Conservation (phyloP, 2,329 filamentous ascomycete species). For the Aspergillus sp. region DNA sequence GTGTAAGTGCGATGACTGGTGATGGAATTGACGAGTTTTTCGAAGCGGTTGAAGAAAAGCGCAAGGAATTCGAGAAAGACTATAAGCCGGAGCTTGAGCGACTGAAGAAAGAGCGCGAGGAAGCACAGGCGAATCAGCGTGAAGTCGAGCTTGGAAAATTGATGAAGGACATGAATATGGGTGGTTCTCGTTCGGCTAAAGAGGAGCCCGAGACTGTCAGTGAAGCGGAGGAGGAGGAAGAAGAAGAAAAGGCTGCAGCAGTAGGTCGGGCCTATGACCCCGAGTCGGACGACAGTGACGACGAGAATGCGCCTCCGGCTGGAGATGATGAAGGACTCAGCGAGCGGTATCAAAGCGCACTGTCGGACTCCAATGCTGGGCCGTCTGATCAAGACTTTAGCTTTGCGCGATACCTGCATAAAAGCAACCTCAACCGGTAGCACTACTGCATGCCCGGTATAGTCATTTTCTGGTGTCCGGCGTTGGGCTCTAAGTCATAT, state of each 20-base stretch:
- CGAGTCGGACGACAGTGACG: constrained; percentile 44
- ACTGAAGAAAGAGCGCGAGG: constrained; percentile 71
- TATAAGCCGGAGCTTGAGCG: constrained; percentile 90
- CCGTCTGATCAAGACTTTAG: constrained; percentile 50
- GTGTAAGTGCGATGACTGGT: constrained; percentile 89
- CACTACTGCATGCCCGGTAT: neutral
- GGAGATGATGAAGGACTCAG: constrained; percentile 66
- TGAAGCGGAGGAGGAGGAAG: constrained; percentile 54
- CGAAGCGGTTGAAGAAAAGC: constrained; percentile 80
- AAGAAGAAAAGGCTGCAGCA: constrained; percentile 35
- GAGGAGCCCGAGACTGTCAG: constrained; percentile 46
- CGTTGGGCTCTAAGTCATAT: neutral
- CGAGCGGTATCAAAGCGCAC: constrained; percentile 72
- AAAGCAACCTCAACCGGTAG: constrained; percentile 35
- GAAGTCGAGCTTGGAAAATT: constrained; percentile 85
- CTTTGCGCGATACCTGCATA: constrained; percentile 51
- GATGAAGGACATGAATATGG: constrained; percentile 86
- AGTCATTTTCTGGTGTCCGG: constrained; percentile 7
- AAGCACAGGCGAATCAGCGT: constrained; percentile 67
- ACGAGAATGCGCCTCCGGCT: constrained; percentile 61
- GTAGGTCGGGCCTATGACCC: constrained; percentile 42
- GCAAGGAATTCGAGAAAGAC: constrained; percentile 81
- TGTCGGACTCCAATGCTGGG: constrained; percentile 53
- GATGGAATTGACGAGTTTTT: constrained; percentile 94
- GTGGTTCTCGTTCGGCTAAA: constrained; percentile 33